phyloP scores from a whole-genome alignment of 352 stramenopile genomes.

The Thraustochytrium striatum region DNA sequence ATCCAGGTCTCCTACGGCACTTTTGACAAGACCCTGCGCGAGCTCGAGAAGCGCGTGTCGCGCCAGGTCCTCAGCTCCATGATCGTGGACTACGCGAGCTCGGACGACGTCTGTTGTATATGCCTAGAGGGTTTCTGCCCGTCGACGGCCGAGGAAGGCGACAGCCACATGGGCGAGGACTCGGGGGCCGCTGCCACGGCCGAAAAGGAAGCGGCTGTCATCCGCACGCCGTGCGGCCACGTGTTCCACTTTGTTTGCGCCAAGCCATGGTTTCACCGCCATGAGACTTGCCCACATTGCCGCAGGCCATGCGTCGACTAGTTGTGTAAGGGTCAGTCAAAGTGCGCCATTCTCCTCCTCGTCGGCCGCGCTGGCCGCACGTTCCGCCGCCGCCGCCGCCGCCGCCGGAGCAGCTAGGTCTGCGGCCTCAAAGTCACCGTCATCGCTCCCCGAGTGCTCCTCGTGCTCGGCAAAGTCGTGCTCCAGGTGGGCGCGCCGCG shows the following conservation, averaged over 20 bases:
- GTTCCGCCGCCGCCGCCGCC: no score
- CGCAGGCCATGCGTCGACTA: not conserved
- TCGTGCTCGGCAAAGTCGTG: not conserved
- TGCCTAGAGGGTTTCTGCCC: not conserved
- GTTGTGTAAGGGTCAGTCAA: no score
- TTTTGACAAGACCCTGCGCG: slow-evolving; percentile 6
- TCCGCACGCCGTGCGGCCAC: not conserved
- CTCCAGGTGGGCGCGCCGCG: no score
- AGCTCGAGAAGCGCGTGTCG: not conserved
- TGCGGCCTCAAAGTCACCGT: no score
- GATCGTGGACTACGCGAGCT: not conserved
- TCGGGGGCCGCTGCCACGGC: no score
- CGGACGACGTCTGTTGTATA: not conserved
- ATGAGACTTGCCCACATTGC: slow-evolving; percentile 15
- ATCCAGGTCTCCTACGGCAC: not conserved
- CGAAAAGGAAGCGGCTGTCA: not conserved
- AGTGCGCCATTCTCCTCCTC: no score
- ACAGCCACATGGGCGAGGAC: no score
- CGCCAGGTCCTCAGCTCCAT: not conserved
- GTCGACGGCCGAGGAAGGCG: no score
- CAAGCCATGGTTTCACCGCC: not conserved
- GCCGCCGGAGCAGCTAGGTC: no score
- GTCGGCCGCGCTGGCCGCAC: no score
- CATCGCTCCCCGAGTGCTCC: no score
- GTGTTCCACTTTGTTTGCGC: not conserved